A percentile compares a stretch with the other conserved stretches of the same genome.
phyloP scores from a whole-genome alignment of 1,284 basidiomycete genomes.

The Pascua sp. region DNA sequence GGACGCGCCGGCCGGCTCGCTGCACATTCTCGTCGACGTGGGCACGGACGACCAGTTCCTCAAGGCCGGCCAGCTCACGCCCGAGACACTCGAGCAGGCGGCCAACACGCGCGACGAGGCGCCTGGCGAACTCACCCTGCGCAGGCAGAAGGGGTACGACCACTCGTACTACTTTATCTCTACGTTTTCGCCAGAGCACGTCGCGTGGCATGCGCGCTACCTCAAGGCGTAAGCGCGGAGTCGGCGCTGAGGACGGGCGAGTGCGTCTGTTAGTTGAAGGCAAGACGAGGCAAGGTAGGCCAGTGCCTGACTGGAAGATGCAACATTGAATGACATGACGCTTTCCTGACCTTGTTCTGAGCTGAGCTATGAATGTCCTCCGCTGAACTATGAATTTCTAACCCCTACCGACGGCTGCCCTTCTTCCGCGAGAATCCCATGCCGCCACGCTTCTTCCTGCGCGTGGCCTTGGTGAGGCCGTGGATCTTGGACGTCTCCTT shows the following conservation, averaged over 20 bases:
- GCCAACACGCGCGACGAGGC: slow-evolving; percentile 58
- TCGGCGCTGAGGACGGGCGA: not conserved
- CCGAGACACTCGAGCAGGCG: slow-evolving; percentile 69
- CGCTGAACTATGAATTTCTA: too few species aligned
- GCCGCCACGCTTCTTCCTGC: too few species aligned
- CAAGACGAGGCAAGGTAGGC: too few species aligned
- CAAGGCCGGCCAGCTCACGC: slow-evolving; percentile 78
- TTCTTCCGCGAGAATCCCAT: too few species aligned
- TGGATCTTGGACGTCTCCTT: too few species aligned
- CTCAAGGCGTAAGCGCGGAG: slow-evolving; percentile 42
- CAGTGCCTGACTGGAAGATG: too few species aligned
- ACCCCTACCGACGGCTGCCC: too few species aligned
- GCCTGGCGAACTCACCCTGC: slow-evolving; percentile 66
- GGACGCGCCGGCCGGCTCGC: slow-evolving; percentile 56
- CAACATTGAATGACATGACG: too few species aligned
- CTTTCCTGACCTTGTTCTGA: too few species aligned
- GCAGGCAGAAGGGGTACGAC: slow-evolving; percentile 85
- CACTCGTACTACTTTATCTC: slow-evolving; percentile 84
- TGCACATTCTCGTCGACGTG: slow-evolving; percentile 80
- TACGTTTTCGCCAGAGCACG: slow-evolving; percentile 60
- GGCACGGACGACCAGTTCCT: slow-evolving; percentile 84
- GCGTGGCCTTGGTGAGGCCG: too few species aligned
- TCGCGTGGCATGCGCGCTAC: slow-evolving; percentile 53
- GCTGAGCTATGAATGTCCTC: too few species aligned
- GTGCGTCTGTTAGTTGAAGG: too few species aligned